Base-by-base conservation (phyloP, 176 grass and related monocot species). In the Hyparrhenia diplandra region DNA sequence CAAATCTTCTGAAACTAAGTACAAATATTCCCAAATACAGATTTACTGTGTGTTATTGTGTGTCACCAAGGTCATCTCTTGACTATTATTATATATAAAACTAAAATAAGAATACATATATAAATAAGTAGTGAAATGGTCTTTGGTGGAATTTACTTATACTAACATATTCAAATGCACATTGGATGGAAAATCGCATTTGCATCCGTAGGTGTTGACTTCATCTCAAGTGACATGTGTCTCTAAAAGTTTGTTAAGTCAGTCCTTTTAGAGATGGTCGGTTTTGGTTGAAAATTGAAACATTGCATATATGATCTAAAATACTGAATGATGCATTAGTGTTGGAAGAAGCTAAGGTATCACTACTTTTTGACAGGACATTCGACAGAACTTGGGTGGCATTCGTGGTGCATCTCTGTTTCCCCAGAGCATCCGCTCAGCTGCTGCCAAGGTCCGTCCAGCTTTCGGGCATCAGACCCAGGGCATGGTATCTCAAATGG, bases 331-430 rank as follows among this genome's bases (percentile, higher is more conserved):
- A 28, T 62, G 20, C 10, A 10, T 16, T 27, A 61, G 27, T 25
- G 39, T 62, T 74, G 1, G 55, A 25, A 74, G 74, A 86, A 67
- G 13, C 67, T 86, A 47, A 87, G 31, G 12, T 39, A 24, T 41
- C 12, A 4, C 6, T 78, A 20, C 5, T 51, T 49, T 29, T 85
- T 49, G n/a, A 77, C 46, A 99, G 96, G 96, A 99, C 80, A 99
- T 99, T 66, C 86, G 92, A 64, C 92, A 99, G 80, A 95, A 93
- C 73, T 52, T 99, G 77, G 90, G 96, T 20, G 90, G 89, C 57
- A 99, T 99, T 52, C 91, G 87, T 28, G 87, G 92, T 1, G 87
- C 92, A 40, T 95, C 96, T 35, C 83, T 99, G 34, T 99, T 95
- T 10, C 96, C 96, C 64, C 96, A 93, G 13, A 99, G 96, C 82